Conservation (phyloP, 345 rosid genomes). For the Syzygium oleosum region DNA sequence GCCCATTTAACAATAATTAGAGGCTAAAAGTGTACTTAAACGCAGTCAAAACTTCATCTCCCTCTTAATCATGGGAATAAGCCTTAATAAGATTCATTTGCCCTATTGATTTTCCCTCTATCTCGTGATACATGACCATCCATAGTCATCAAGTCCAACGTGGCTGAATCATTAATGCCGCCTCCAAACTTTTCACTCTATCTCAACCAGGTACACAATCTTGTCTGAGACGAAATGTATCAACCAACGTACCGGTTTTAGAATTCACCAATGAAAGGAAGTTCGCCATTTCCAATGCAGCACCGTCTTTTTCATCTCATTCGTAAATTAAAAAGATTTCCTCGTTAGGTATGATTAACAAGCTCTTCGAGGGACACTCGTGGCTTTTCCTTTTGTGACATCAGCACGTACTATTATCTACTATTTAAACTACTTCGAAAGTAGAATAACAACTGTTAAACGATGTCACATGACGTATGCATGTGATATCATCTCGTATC, state of each 20-base stretch:
- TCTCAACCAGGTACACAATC: background rate
- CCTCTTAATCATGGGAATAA: too few relatives aligned
- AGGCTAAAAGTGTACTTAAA: too few relatives aligned
- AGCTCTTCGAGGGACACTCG: too few relatives aligned
- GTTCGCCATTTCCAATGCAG: background rate
- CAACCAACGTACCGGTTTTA: background rate
- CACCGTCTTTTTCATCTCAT: background rate
- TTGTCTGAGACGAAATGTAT: background rate
- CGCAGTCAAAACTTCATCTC: background rate
- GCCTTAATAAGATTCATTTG: too few relatives aligned
- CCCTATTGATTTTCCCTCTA: background rate
- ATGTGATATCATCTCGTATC: background rate
- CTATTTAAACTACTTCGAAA: too few relatives aligned
- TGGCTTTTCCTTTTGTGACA: too few relatives aligned
- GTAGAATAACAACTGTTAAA: too few relatives aligned
- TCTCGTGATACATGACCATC: background rate
- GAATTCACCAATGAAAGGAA: background rate
- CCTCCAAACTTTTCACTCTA: background rate
- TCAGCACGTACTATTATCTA: too few relatives aligned
- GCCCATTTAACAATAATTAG: background rate
- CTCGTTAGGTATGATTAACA: too few relatives aligned
- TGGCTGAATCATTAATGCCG: fast-evolving
- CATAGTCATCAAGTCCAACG: background rate
- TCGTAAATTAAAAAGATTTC: too few relatives aligned
- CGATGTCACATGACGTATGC: background rate